Percentiles rank a stretch among this genome's conserved stretches.
These are phyloP conservation scores for Hortiboletus flavorubellus DNA, from an alignment of 768 basidiomycete species.

Conservation along the genomic window DNA sequence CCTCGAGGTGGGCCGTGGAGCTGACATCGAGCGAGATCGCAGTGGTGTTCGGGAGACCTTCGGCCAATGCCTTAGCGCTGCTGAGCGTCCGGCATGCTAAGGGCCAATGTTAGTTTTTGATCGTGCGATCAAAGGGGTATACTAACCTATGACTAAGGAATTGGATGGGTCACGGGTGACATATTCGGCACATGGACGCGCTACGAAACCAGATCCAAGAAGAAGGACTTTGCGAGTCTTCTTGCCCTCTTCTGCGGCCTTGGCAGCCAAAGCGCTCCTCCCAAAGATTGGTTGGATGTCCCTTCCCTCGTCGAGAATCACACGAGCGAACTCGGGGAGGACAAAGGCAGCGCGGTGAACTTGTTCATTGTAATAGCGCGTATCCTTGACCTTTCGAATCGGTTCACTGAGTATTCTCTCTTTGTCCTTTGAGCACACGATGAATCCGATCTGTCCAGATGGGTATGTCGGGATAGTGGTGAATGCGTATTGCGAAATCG, in stretches of 20 bases:
- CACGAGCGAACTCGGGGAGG: conserved; percentile 88
- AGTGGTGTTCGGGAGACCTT: conserved; percentile 64
- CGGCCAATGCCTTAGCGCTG: conserved; percentile 66
- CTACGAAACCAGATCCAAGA: conserved; percentile 94
- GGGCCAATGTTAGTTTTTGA: conserved; percentile 1
- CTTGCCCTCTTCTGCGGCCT: conserved; percentile 44
- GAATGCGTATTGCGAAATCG: conserved; percentile 83
- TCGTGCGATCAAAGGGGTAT: not conserved
- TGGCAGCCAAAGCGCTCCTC: conserved; percentile 47
- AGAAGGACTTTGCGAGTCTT: conserved; percentile 68
- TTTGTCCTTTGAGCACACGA: conserved; percentile 79
- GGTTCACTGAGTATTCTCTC: conserved; percentile 70
- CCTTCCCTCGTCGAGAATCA: conserved; percentile 67
- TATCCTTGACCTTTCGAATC: conserved; percentile 63
- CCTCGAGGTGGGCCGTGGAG: conserved; percentile 67
- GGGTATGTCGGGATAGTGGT: conserved; percentile 99
- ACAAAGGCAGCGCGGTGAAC: conserved; percentile 83
- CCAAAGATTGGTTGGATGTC: conserved; percentile 77
- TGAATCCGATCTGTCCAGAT: conserved; percentile 95
- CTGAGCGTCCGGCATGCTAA: conserved; percentile 85
- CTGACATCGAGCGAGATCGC: conserved; percentile 82
- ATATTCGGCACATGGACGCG: conserved; percentile 95
- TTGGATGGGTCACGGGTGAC: conserved; percentile 79
- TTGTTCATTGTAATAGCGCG: conserved; percentile 80
- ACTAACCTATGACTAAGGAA: conserved; percentile 77